These are phyloP conservation scores for Lactifluus pinguis DNA, from an alignment of 768 basidiomycete species.

Conservation along the genomic window DNA sequence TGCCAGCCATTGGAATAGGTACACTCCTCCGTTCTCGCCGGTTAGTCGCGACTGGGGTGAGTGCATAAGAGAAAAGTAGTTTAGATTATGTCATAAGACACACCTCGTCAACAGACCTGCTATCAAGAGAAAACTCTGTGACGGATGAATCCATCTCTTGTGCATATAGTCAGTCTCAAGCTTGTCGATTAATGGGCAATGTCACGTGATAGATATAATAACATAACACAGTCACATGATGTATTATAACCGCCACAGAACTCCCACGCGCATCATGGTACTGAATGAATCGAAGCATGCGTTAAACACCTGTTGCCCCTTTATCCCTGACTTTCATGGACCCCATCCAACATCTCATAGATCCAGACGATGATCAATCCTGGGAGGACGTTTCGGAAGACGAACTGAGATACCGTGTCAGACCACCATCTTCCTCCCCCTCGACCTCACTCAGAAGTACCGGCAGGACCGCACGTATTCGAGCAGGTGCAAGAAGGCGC, in stretches of 20 bases:
- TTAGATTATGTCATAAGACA: neutral
- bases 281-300: neutral
- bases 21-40: conserved; percentile 72
- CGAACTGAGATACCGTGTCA: neutral
- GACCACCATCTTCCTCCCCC: neutral
- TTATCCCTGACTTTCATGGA: neutral
- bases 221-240: neutral
- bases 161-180: neutral
- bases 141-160: conserved; percentile 8
- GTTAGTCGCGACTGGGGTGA: conserved; percentile 48
- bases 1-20: conserved; percentile 78
- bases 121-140: conserved; percentile 14
- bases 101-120: conserved; percentile 17
- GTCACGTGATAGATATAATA: neutral
- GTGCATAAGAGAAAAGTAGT: neutral
- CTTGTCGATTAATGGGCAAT: neutral
- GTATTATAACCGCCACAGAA: neutral
- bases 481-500: neutral
- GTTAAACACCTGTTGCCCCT: neutral
- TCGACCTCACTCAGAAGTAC: neutral
- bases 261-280: neutral
- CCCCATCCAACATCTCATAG: neutral
- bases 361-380: neutral
- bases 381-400: conserved; percentile 10
- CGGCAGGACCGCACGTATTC: neutral